Evolutionary conservation across 2,329 filamentous ascomycete genomes (phyloP).

Genomic region (Drechslera avenae): DNA sequence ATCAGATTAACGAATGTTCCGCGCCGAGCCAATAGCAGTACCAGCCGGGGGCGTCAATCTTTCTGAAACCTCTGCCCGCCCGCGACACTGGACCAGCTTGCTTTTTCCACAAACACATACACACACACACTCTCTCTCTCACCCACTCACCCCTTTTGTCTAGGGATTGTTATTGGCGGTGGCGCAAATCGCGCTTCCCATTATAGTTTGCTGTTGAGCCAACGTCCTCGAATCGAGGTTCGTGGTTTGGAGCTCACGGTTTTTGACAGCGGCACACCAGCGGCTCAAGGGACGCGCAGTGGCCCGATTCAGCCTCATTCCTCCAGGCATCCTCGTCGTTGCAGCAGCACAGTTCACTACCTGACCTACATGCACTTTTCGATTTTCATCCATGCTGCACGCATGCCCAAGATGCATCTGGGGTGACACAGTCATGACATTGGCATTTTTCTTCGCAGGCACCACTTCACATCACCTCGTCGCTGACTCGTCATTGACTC

Average conservation of each 20-base stretch:
- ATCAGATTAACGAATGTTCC: slow-evolving; percentile 46
- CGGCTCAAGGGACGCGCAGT: slow-evolving; percentile 26
- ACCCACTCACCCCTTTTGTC: slow-evolving; percentile 21
- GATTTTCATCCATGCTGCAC: not conserved
- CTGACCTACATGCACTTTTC: slow-evolving; percentile 1
- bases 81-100: slow-evolving; percentile 14
- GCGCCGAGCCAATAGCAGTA: slow-evolving; percentile 36
- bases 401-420: slow-evolving; percentile 9
- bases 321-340: slow-evolving; percentile 6
- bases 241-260: slow-evolving; percentile 14
- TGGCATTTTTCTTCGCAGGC: not conserved
- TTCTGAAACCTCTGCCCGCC: slow-evolving; percentile 34
- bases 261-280: slow-evolving; percentile 38
- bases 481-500: slow-evolving; percentile 24
- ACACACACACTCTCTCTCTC: slow-evolving; percentile 27
- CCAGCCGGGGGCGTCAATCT: slow-evolving; percentile 20
- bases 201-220: slow-evolving; percentile 12
- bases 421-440: slow-evolving; percentile 4
- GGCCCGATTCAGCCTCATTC: slow-evolving; percentile 22
- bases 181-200: slow-evolving; percentile 17
- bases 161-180: slow-evolving; percentile 19
- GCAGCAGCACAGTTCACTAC: slow-evolving; percentile 5
- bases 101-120: too few relatives aligned
- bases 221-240: slow-evolving; percentile 17
- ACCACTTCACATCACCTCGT: slow-evolving; percentile 4